Percentiles rank a stretch among this genome's conserved stretches.
Conservation (phyloP, 345 rosid species). For the Kernera saxatilis region DNA sequence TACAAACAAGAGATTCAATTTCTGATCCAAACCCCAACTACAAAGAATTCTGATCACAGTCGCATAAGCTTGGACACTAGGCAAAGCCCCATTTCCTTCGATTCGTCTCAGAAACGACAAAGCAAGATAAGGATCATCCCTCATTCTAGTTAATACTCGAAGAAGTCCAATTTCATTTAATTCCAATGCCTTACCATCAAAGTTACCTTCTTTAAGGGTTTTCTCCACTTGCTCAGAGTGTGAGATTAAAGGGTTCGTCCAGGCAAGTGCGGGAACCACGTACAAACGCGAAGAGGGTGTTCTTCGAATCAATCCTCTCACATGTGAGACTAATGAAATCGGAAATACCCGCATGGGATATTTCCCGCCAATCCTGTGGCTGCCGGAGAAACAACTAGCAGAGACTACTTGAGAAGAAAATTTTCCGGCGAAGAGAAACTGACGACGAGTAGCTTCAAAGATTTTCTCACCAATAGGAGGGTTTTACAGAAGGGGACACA, state of each 20-base stretch:
- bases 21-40: conserved; percentile 36
- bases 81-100: conserved; percentile 38
- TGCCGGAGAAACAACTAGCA: neutral
- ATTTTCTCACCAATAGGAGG: neutral
- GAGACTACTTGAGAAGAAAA: neutral
- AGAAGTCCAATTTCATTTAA: conserved; percentile 37
- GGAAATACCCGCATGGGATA: conserved; percentile 32
- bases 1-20: conserved; percentile 35
- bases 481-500: conserved; percentile 9
- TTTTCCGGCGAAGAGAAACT: neutral
- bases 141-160: conserved; percentile 32
- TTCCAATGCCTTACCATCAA: conserved; percentile 9
- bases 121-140: conserved; percentile 47
- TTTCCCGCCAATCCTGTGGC: neutral
- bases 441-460: conserved; percentile 1
- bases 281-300: conserved; percentile 13
- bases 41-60: conserved; percentile 43
- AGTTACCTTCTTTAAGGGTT: conserved; percentile 9
- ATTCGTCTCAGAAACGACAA: conserved; percentile 41
- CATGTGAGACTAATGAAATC: conserved; percentile 21
- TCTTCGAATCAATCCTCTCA: conserved; percentile 16
- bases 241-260: conserved; percentile 10
- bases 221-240: conserved; percentile 22
- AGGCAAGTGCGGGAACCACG: conserved; percentile 28
- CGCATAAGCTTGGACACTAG: conserved; percentile 43